These are phyloP conservation scores for Azolla pinnata DNA, from an alignment of 75 land plant genomes.

Conservation along the genomic window DNA sequence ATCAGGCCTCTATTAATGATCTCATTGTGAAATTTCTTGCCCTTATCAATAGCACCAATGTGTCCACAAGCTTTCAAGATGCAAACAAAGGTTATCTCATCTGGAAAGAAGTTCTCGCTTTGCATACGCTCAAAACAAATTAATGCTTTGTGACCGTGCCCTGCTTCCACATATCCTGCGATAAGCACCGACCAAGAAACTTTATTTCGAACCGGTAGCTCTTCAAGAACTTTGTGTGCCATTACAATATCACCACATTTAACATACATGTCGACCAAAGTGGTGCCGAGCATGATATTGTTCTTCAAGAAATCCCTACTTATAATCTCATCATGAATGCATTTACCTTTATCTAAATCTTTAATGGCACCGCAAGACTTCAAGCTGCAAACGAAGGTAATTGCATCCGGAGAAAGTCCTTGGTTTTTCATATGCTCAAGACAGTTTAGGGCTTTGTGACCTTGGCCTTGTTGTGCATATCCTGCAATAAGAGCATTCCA, in stretches of 20 bases:
- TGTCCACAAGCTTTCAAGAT: conserved; percentile 45
- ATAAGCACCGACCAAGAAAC: not conserved
- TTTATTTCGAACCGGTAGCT: too few species aligned
- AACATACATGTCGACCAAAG: too few species aligned
- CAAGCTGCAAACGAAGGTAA: conserved; percentile 25
- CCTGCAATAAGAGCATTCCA: conserved; percentile 34
- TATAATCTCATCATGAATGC: conserved; percentile 18
- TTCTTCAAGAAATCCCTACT: conserved; percentile 11
- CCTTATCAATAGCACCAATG: conserved; percentile 23
- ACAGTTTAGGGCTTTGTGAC: conserved; percentile 6
- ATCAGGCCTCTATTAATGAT: conserved; percentile 15
- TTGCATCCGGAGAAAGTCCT: conserved; percentile 25
- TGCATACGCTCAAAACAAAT: too few species aligned
- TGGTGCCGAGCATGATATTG: not conserved
- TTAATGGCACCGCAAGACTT: conserved; percentile 13
- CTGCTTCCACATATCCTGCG: conserved; percentile 1
- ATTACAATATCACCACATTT: too few species aligned
- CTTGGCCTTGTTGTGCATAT: conserved; percentile 4
- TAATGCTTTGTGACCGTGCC: too few species aligned
- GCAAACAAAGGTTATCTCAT: not conserved
- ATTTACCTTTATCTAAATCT: conserved; percentile 1
- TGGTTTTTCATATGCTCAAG: conserved; percentile 16
- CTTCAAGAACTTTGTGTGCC: too few species aligned
- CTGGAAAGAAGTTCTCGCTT: not conserved
- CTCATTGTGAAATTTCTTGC: conserved; percentile 38